These are phyloP conservation scores for Mycena vitilis DNA, from an alignment of 768 basidiomycete genomes.

Conservation along the genomic window DNA sequence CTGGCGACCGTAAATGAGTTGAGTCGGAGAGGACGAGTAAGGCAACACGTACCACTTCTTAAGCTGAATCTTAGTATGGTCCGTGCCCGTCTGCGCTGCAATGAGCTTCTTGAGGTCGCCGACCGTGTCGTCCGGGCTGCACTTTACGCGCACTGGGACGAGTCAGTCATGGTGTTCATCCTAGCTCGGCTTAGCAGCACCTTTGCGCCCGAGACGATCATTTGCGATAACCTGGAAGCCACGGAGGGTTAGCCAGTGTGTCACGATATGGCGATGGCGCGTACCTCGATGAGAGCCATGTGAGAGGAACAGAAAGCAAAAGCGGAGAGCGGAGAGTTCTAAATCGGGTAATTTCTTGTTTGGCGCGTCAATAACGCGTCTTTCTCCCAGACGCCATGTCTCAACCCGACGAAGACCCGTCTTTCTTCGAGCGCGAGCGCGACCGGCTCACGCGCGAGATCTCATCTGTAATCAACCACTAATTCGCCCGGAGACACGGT, in stretches of 20 bases:
- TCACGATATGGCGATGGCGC: conserved; percentile 6
- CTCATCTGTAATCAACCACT: conserved; percentile 60
- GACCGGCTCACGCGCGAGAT: conserved; percentile 81
- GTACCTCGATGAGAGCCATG: conserved; percentile 70
- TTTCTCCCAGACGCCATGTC: background rate
- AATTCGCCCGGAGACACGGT: conserved; percentile 42
- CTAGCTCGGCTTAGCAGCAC: conserved; percentile 49
- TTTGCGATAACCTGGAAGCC: conserved; percentile 87
- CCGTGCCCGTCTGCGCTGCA: conserved; percentile 94
- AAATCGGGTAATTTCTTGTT: conserved; percentile 9
- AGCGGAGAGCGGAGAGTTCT: conserved; percentile 12
- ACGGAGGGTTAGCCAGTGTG: background rate
- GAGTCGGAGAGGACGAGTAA: background rate
- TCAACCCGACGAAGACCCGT: conserved; percentile 54
- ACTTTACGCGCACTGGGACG: conserved; percentile 89
- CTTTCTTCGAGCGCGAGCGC: conserved; percentile 86
- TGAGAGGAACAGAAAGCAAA: background rate
- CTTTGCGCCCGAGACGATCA: conserved; percentile 95
- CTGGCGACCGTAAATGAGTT: conserved; percentile 50
- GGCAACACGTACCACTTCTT: conserved; percentile 89
- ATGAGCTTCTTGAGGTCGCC: conserved; percentile 98
- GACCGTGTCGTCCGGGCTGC: conserved; percentile 94
- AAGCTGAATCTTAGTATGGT: conserved; percentile 84
- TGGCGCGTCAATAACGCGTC: conserved; percentile 50
- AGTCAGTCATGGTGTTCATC: too few species aligned